A percentile compares a stretch with the other conserved stretches of the same genome.
Conservation (phyloP, 768 basidiomycete genomes). For the Boletus pseudopeckii region DNA sequence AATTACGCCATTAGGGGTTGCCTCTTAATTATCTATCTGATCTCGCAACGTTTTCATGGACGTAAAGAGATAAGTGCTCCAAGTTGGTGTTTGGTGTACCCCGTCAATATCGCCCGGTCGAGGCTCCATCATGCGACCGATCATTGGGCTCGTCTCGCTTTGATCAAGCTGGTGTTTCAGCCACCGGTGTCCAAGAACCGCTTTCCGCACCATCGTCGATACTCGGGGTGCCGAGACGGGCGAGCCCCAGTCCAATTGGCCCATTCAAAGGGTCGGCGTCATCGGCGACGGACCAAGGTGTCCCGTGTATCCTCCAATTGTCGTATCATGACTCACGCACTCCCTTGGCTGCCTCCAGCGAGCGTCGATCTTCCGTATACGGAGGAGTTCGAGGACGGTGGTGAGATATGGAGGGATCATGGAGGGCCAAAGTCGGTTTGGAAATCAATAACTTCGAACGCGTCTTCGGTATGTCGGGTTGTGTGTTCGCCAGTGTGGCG, state of each 20-base stretch:
- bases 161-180: not conserved
- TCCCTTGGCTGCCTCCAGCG: not conserved
- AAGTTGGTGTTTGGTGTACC: not conserved
- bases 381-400: not conserved
- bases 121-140: not conserved
- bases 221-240: not conserved
- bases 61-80: not conserved
- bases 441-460: constrained; percentile 5
- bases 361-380: not conserved
- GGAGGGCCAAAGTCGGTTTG: not conserved
- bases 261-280: constrained; percentile 1
- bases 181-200: not conserved
- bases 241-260: not conserved
- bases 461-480: not conserved
- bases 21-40: not conserved
- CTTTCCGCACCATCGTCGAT: not conserved
- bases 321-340: not conserved
- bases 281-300: constrained; percentile 5
- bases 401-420: not conserved
- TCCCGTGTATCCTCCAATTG: not conserved
- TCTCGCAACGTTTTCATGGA: not conserved
- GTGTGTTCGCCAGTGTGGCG: too few species aligned
- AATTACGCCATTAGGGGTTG: not conserved
- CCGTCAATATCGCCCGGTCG: not conserved
- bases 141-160: not conserved